phyloP scores from a whole-genome alignment of 106 monocot genomes.

The Dioscorea alata region DNA sequence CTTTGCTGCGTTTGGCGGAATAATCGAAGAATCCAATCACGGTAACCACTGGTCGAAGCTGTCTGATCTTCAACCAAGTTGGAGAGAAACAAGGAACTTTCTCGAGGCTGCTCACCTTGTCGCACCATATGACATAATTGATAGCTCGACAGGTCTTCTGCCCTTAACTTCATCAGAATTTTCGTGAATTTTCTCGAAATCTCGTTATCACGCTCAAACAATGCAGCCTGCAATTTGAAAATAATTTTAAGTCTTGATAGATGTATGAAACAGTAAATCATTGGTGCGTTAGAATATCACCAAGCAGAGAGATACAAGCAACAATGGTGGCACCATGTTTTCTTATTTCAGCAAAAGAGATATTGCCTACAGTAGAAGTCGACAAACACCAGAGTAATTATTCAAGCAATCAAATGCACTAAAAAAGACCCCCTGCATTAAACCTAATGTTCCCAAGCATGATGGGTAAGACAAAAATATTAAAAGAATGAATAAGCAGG shows the following conservation, averaged over 20 bases:
- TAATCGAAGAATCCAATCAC: slow-evolving; percentile 82
- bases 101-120: slow-evolving; percentile 90
- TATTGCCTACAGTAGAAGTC: no score
- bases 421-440: no score
- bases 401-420: no score
- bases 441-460: no score
- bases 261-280: no score
- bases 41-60: slow-evolving; percentile 26
- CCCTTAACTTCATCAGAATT: slow-evolving; percentile 41
- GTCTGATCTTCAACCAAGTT: slow-evolving; percentile 29
- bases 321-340: no score
- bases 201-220: slow-evolving; percentile 46
- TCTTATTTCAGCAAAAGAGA: no score
- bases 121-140: slow-evolving; percentile 60
- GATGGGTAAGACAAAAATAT: no score
- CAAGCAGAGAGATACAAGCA: no score
- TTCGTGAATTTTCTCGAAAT: slow-evolving; percentile 49
- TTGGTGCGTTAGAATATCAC: no score
- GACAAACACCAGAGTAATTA: no score
- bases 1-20: slow-evolving; percentile 54
- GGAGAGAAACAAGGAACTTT: slow-evolving; percentile 53
- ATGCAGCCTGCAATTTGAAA: slow-evolving; percentile 38
- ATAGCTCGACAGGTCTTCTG: slow-evolving; percentile 44
- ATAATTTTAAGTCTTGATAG: neutral
- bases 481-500: no score